Conservation (phyloP, 2,329 filamentous ascomycete genomes). For the Escovopsis weberi region DNA sequence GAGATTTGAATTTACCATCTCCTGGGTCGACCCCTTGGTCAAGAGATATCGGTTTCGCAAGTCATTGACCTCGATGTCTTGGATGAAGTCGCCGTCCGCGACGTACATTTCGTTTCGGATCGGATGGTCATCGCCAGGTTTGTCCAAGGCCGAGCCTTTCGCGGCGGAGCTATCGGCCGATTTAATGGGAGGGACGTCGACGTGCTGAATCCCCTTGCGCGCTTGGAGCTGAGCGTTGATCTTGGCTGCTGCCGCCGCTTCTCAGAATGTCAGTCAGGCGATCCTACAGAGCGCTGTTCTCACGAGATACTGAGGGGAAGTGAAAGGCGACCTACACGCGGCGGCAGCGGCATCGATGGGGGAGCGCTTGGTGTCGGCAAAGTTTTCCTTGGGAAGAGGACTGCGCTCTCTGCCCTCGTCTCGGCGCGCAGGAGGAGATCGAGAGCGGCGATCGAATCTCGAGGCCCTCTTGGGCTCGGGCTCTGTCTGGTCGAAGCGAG, state of each 20-base stretch:
- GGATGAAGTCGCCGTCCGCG: constrained; percentile 93
- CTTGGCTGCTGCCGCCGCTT: constrained; percentile 75
- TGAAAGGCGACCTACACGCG: constrained; percentile 42
- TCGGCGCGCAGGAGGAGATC: constrained; percentile 57
- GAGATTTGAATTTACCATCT: constrained; percentile 88
- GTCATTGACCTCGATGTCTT: constrained; percentile 98
- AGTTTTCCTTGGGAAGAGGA: constrained; percentile 41
- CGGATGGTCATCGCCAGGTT: constrained; percentile 30
- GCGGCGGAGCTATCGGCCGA: constrained; percentile 32
- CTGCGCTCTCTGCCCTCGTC: constrained; percentile 70
- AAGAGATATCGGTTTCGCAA: constrained; percentile 90
- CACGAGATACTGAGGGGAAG: too few relatives aligned
- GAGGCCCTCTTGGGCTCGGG: constrained; percentile 62
- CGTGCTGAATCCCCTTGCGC: constrained; percentile 80
- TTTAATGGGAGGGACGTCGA: constrained; percentile 71
- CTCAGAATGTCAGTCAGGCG: constrained; percentile 8
- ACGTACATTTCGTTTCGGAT: constrained; percentile 85
- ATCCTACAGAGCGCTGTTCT: too few relatives aligned
- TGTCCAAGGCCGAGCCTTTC: constrained; percentile 16
- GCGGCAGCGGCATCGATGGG: constrained; percentile 58
- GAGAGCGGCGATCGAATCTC: constrained; percentile 83
- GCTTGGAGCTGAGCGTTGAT: constrained; percentile 75
- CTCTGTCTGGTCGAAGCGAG: constrained; percentile 87
- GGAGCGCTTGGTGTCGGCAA: constrained; percentile 32
- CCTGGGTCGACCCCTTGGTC: constrained; percentile 93